phyloP scores from a whole-genome alignment of 257 asterid genomes.

The Nyctanthes arbortristis region DNA sequence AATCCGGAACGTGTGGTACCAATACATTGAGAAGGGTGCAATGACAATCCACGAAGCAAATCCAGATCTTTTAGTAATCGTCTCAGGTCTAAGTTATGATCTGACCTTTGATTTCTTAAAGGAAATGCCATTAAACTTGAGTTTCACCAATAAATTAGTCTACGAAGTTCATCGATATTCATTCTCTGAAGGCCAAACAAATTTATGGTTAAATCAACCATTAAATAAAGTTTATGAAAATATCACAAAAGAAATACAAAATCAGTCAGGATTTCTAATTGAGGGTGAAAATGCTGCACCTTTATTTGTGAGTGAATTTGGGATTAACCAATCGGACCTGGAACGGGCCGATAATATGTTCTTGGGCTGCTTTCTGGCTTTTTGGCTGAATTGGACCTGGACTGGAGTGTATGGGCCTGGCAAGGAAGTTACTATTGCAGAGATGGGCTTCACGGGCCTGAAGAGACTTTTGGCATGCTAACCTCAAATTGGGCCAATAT shows the following conservation, averaged over 20 bases:
- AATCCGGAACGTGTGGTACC: constrained; percentile 39
- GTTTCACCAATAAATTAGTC: constrained; percentile 37
- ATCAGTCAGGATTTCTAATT: constrained; percentile 38
- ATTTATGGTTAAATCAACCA: constrained; percentile 27
- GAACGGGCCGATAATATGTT: constrained; percentile 35
- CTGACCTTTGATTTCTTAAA: constrained; percentile 40
- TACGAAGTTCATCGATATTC: constrained; percentile 58
- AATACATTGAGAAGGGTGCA: constrained; percentile 41
- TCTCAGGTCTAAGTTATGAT: constrained; percentile 51
- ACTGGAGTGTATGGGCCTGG: constrained; percentile 63
- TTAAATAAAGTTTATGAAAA: constrained; percentile 32
- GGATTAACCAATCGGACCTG: constrained; percentile 29
- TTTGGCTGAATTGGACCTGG: constrained; percentile 53
- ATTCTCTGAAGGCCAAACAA: constrained; percentile 26
- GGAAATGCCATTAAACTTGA: constrained; percentile 24
- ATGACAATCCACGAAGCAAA: constrained; percentile 39
- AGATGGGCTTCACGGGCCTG: constrained; percentile 31
- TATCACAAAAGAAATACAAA: constrained; percentile 16
- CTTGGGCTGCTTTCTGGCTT: constrained; percentile 37
- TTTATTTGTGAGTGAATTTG: constrained; percentile 59
- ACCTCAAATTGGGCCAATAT: constrained; percentile 36
- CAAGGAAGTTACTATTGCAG: constrained; percentile 57
- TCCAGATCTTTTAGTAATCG: constrained; percentile 42
- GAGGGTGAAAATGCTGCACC: constrained; percentile 45
- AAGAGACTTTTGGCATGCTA: constrained; percentile 51